Percentiles rank a stretch among this genome's conserved stretches.
phyloP scores from a whole-genome alignment of 371 early-diverging fungal genomes.

The Umbelopsis sp. region DNA sequence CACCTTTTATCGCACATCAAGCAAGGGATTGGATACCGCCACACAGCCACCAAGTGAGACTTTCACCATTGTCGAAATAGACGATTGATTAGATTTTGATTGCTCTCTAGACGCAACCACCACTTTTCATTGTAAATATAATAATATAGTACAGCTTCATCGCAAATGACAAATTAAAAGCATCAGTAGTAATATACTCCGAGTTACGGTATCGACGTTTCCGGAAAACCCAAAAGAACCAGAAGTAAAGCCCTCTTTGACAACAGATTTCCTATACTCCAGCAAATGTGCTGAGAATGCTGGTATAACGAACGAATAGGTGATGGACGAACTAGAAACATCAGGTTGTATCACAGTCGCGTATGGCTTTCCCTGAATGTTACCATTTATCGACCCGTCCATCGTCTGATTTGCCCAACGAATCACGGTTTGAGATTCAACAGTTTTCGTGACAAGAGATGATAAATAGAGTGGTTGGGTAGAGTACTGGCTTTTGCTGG shows the following conservation, averaged over 20 bases:
- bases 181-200: neutral
- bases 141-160: neutral
- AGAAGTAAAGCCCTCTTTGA: neutral
- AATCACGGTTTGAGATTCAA: neutral
- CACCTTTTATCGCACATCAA: neutral
- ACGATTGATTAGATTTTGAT: neutral
- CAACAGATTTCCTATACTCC: neutral
- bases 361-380: neutral
- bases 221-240: neutral
- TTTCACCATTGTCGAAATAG: slow-evolving; percentile 4
- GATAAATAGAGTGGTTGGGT: neutral
- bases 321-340: neutral
- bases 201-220: neutral
- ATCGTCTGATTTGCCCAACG: slow-evolving; percentile 6
- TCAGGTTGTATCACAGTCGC: neutral
- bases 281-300: slow-evolving; percentile 4
- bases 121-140: neutral
- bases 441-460: neutral
- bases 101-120: neutral
- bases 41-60: neutral
- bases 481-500: neutral
- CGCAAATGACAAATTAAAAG: neutral
- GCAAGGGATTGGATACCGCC: neutral
- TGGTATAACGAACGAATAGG: neutral
- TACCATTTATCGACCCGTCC: neutral